Percentiles rank a stretch among this genome's conserved stretches.
These are phyloP conservation scores for Alternaria rosae DNA, from an alignment of 2,329 filamentous ascomycete genomes.

Conservation along the genomic window DNA sequence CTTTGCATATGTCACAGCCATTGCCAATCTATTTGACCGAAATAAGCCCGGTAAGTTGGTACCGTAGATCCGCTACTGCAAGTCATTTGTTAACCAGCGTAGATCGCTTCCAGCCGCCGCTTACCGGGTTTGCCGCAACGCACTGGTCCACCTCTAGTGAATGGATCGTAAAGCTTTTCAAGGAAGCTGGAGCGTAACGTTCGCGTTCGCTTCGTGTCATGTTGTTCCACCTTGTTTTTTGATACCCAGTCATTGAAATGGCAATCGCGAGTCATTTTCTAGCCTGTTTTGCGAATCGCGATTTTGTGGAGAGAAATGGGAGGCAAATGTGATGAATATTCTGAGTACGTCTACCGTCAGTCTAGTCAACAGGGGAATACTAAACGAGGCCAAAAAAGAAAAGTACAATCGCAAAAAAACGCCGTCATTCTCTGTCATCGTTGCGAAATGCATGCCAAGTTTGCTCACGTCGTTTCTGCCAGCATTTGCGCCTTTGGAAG, in stretches of 20 bases:
- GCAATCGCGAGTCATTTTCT: constrained; percentile 2
- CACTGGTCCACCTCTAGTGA: constrained; percentile 38
- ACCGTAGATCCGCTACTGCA: constrained; percentile 7
- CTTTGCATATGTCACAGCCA: constrained; percentile 40
- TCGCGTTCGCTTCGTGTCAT: constrained; percentile 2
- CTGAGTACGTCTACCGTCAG: not conserved
- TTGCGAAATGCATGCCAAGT: not conserved
- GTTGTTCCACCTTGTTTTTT: constrained; percentile 9
- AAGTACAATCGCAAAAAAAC: not conserved
- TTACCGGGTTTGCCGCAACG: constrained; percentile 33
- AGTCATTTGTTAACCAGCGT: constrained; percentile 2
- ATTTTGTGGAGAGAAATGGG: not conserved
- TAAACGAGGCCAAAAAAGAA: not conserved
- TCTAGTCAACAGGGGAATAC: not conserved
- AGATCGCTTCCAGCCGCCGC: constrained; percentile 42
- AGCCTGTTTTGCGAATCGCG: not conserved
- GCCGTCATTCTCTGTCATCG: not conserved
- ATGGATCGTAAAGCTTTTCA: constrained; percentile 45
- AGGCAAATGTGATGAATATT: not conserved
- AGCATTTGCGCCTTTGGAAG: not conserved
- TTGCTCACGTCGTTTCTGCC: not conserved
- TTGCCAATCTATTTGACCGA: constrained; percentile 36
- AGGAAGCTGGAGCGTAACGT: constrained; percentile 39
- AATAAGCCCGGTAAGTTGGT: constrained; percentile 33
- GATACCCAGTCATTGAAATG: constrained; percentile 16